phyloP scores from a whole-genome alignment of 2,329 filamentous ascomycete genomes.

The Sporothrix curviconia region DNA sequence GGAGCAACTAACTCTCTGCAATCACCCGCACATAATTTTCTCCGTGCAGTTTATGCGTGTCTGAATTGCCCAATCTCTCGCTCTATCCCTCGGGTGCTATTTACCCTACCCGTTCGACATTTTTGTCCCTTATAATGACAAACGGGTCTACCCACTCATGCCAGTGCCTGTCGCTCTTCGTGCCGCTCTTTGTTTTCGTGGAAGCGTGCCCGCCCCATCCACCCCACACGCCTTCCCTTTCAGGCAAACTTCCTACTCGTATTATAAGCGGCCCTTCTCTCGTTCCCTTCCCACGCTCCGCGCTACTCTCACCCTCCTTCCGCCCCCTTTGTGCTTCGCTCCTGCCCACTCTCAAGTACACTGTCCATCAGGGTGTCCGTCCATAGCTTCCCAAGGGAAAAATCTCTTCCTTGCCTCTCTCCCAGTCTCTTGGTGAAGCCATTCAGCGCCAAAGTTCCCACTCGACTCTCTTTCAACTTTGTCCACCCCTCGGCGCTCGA shows the following conservation, averaged over 20 bases:
- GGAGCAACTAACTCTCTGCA: background rate
- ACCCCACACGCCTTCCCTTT: background rate
- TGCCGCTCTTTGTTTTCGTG: background rate
- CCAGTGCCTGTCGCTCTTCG: background rate
- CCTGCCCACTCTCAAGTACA: background rate
- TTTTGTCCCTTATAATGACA: background rate
- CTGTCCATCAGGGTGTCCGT: conserved; percentile 9
- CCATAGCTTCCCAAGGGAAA: too few species aligned
- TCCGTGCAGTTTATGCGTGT: background rate
- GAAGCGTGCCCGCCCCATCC: background rate
- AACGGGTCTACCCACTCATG: background rate
- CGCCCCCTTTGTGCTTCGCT: background rate
- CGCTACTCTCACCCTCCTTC: too few species aligned
- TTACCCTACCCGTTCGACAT: background rate
- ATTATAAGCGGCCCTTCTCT: background rate
- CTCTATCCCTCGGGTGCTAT: background rate
- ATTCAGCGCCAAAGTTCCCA: background rate
- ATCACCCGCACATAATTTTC: background rate
- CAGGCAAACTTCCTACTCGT: background rate
- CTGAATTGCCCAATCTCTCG: background rate
- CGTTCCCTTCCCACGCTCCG: background rate
- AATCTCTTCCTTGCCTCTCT: too few species aligned
- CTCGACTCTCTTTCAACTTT: background rate
- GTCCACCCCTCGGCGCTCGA: background rate
- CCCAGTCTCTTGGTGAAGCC: too few species aligned